Evolutionary conservation across 495 filamentous ascomycete genomes (phyloP).

Genomic region (Hypoxylon lienhwacheense): DNA sequence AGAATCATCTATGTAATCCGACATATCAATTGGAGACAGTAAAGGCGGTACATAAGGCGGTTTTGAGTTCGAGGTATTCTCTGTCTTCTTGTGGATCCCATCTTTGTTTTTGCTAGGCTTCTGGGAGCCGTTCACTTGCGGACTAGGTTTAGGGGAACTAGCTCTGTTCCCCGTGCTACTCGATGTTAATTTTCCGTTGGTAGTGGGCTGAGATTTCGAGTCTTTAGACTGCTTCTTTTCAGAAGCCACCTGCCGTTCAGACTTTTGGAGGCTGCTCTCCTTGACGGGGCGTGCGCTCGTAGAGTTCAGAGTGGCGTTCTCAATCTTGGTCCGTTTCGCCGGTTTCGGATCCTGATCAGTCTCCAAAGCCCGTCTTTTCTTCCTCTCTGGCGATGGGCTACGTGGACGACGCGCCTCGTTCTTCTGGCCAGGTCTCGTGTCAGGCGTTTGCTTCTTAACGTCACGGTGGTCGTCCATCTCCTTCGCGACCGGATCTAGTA

Average conservation of each 20-base stretch:
- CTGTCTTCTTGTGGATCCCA: conserved; percentile 43
- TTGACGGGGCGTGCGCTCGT: conserved; percentile 33
- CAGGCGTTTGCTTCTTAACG: conserved; percentile 16
- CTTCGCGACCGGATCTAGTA: conserved; percentile 12
- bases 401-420: conserved; percentile 31
- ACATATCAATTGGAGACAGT: conserved; percentile 48
- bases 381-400: conserved; percentile 41
- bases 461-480: conserved; percentile 37
- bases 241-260: conserved; percentile 28
- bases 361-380: conserved; percentile 45
- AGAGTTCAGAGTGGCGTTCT: conserved; percentile 33
- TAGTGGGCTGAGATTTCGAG: conserved; percentile 31
- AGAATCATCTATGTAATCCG: conserved; percentile 36
- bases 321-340: conserved; percentile 44
- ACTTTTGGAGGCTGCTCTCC: conserved; percentile 25
- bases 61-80: conserved; percentile 32
- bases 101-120: conserved; percentile 38
- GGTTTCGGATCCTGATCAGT: conserved; percentile 41
- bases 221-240: conserved; percentile 34
- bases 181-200: conserved; percentile 41
- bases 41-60: conserved; percentile 40
- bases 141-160: conserved; percentile 43
- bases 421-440: conserved; percentile 35
- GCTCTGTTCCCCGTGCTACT: conserved; percentile 40
- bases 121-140: conserved; percentile 45